Evolutionary conservation across 1,139 yeast genomes (phyloP), one percentile per base, ranked within the genome.

Genomic region (Kodamaea derodonti): DNA sequence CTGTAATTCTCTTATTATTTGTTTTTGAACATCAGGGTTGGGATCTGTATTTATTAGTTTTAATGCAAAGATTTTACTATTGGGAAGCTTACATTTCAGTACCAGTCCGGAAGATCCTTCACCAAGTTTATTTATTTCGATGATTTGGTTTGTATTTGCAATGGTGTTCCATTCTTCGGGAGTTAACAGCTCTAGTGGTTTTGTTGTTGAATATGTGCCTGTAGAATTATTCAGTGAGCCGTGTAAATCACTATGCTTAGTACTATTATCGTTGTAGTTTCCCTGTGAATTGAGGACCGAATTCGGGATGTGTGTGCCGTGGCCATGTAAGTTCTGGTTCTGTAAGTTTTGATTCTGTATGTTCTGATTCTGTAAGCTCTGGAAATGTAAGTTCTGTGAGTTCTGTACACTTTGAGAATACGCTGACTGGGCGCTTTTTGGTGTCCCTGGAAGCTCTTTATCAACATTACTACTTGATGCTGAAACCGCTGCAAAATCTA

Each of bases 41-140:
- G 92, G 78, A 22, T 85, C 83, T 31, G 81, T 75, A 40, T 75
- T 75, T 25, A 83, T 83, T n/a, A 82, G 71, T 59, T 92, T 92
- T 39, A 92, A 62, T 0, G 98, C 98, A 71, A 92, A 90, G 3
- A 88, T 67, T 24, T 77, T 78, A 26, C 29, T 33, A 29, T 68
- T 56, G 38, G 64, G 64, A 30, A 83, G 62, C 43, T 62, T 66
- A 57, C 97, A 92, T 52, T 86, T 78, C 16, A 83, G 73, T 9
- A 92, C 98, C 14, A 87, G 73, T 1, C 98, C 98, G 9, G 97
- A 95, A 29, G 85, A 84, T 12, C 98, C 98, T 62, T 92, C 97
- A 13, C 98, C 98, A 13, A 92, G 60, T 27, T 78, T 70, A 22
- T 80, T 79, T 27, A 88, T 48, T 35, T 81, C 84, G 5, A 72